A percentile compares a stretch with the other conserved stretches of the same genome.
Evolutionary conservation across 352 stramenopile genomes (phyloP).

Genomic region (Phytophthora brassicae): DNA sequence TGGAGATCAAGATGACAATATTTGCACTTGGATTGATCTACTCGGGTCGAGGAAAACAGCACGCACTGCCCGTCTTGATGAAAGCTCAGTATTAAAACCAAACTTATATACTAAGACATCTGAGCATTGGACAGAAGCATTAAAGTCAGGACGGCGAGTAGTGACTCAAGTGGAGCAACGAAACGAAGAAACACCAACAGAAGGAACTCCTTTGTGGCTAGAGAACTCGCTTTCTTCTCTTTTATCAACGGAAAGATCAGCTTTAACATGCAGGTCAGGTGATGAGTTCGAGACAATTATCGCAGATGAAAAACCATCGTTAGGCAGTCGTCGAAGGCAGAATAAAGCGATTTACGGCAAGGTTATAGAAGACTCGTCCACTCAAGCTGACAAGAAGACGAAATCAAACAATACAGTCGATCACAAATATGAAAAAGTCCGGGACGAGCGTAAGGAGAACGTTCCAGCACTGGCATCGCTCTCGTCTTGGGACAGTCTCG

Average conservation of each 20-base stretch:
- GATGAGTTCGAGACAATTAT: constrained; percentile 5
- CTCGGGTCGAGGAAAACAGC: constrained; percentile 38
- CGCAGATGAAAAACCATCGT: constrained; percentile 21
- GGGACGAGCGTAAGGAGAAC: background rate
- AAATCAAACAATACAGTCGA: background rate
- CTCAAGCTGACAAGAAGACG: constrained; percentile 12
- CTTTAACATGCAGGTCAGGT: constrained; percentile 4
- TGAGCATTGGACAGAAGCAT: constrained; percentile 4
- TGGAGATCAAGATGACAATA: constrained; percentile 63
- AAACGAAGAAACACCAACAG: constrained; percentile 2
- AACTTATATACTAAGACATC: background rate
- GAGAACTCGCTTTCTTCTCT: background rate
- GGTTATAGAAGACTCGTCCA: background rate
- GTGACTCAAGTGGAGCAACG: background rate
- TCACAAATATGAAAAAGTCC: constrained; percentile 1
- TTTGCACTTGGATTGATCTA: constrained; percentile 73
- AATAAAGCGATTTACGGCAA: constrained; percentile 4
- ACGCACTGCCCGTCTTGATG: constrained; percentile 22
- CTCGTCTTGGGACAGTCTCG: constrained; percentile 65
- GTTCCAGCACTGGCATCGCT: constrained; percentile 16
- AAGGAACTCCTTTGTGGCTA: constrained; percentile 30
- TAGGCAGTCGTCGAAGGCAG: constrained; percentile 26
- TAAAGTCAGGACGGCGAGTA: background rate
- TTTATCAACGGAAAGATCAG: constrained; percentile 6
- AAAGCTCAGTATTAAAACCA: background rate